Evolutionary conservation across 306 rosid genomes (phyloP).

Genomic region (Trifolium subterraneum): DNA sequence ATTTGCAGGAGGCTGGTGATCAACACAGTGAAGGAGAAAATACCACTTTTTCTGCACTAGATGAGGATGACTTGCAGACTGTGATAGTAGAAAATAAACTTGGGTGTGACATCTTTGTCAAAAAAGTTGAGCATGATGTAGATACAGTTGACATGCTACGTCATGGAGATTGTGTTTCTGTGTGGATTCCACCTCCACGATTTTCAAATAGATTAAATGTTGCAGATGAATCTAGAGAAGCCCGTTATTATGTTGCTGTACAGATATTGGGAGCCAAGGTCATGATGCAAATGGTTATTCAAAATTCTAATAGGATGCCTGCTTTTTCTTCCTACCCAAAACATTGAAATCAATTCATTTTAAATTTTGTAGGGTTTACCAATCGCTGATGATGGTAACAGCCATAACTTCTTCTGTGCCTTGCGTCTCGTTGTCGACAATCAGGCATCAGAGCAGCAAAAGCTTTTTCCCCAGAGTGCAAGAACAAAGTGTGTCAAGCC

Average conservation of each 20-base stretch:
- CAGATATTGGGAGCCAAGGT: conserved; percentile 97
- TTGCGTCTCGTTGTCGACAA: conserved; percentile 83
- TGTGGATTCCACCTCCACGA: conserved; percentile 94
- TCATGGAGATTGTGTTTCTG: conserved; percentile 69
- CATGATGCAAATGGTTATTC: conserved; percentile 37
- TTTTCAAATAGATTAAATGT: conserved; percentile 88
- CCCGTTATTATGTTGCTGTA: conserved; percentile 81
- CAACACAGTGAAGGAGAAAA: conserved; percentile 56
- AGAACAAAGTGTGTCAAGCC: conserved; percentile 98
- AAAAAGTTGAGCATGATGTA: conserved; percentile 66
- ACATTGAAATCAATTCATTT: conserved; percentile 38
- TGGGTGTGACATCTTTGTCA: conserved; percentile 82
- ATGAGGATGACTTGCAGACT: conserved; percentile 95
- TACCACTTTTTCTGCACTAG: conserved; percentile 79
- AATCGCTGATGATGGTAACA: conserved; percentile 84
- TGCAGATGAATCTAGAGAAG: conserved; percentile 79
- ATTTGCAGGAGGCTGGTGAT: conserved; percentile 70
- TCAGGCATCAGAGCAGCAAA: conserved; percentile 90
- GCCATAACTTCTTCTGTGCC: conserved; percentile 96
- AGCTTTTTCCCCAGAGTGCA: conserved; percentile 98
- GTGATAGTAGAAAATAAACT: conserved; percentile 85
- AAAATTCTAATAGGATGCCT: neutral
- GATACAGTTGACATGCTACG: conserved; percentile 61
- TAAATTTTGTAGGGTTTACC: conserved; percentile 73
- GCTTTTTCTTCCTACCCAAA: conserved; percentile 21